These are phyloP conservation scores for Entomortierella lignicola DNA, from an alignment of 192 early-diverging fungal species.

Conservation along the genomic window DNA sequence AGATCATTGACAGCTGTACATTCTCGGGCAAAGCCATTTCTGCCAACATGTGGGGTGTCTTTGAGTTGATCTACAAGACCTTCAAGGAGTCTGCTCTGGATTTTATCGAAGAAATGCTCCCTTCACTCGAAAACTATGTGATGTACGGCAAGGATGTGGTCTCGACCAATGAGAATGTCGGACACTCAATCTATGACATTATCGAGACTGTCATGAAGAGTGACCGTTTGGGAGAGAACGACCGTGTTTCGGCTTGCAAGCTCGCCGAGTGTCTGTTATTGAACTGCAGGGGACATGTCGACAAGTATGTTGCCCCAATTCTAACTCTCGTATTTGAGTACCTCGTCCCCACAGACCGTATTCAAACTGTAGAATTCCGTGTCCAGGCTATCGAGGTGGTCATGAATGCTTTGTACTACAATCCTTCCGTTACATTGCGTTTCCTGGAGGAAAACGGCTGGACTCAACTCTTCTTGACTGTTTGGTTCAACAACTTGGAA, in stretches of 20 bases:
- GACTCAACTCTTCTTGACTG: constrained; percentile 82
- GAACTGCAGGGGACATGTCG: constrained; percentile 85
- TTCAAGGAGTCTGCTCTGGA: constrained; percentile 88
- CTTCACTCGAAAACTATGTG: constrained; percentile 91
- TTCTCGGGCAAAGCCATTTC: constrained; percentile 87
- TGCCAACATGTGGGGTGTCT: constrained; percentile 86
- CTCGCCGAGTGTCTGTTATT: constrained; percentile 88
- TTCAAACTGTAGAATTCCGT: constrained; percentile 74
- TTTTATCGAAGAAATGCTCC: constrained; percentile 92
- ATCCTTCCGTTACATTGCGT: constrained; percentile 78
- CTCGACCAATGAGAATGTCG: constrained; percentile 72
- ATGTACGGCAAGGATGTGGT: constrained; percentile 87
- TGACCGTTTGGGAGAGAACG: constrained; percentile 79
- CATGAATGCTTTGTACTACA: constrained; percentile 91
- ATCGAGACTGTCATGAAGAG: constrained; percentile 86
- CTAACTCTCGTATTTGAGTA: constrained; percentile 75
- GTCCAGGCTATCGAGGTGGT: constrained; percentile 84
- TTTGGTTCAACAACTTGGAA: constrained; percentile 78
- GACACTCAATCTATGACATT: constrained; percentile 85
- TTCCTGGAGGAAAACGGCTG: constrained; percentile 83
- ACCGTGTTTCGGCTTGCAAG: constrained; percentile 87
- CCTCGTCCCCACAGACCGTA: constrained; percentile 65
- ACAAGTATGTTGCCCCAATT: constrained; percentile 80
- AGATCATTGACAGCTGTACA: constrained; percentile 89
- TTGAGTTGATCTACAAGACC: constrained; percentile 79